phyloP scores from a whole-genome alignment of 2,329 filamentous ascomycete species.

The Penicillium oxalicum region DNA sequence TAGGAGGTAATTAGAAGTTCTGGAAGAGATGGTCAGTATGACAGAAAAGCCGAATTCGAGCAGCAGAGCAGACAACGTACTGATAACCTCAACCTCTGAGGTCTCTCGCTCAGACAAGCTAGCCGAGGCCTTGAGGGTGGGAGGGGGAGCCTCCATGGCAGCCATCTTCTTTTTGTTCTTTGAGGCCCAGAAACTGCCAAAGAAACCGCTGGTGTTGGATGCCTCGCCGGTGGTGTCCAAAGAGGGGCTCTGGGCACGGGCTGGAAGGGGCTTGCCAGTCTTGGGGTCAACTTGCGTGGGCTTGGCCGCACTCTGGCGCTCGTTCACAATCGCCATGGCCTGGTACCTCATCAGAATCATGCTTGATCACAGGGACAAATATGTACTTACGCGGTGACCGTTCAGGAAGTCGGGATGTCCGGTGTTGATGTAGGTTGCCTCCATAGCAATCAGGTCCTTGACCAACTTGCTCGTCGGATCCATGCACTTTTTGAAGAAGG shows the following conservation, averaged over 20 bases:
- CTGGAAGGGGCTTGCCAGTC: conserved; percentile 90
- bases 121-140: conserved; percentile 88
- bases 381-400: conserved; percentile 67
- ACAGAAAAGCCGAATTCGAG: background rate
- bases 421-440: conserved; percentile 96
- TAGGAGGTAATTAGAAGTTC: conserved; percentile 94
- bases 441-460: conserved; percentile 87
- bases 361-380: background rate
- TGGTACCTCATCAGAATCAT: conserved; percentile 29
- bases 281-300: conserved; percentile 96
- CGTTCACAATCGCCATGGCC: conserved; percentile 97
- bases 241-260: conserved; percentile 69
- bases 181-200: conserved; percentile 95
- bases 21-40: conserved; percentile 33
- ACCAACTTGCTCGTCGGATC: conserved; percentile 98
- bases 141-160: conserved; percentile 94
- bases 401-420: conserved; percentile 97
- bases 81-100: conserved; percentile 97
- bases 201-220: conserved; percentile 71
- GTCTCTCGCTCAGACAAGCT: conserved; percentile 89
- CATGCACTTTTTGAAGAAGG: conserved; percentile 97
- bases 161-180: conserved; percentile 99
- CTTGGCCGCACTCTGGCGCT: conserved; percentile 71
- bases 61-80: conserved; percentile 49
- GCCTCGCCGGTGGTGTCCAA: conserved; percentile 52